Conservation (phyloP, 1,139 yeast species). For the Pichia inconspicua region DNA sequence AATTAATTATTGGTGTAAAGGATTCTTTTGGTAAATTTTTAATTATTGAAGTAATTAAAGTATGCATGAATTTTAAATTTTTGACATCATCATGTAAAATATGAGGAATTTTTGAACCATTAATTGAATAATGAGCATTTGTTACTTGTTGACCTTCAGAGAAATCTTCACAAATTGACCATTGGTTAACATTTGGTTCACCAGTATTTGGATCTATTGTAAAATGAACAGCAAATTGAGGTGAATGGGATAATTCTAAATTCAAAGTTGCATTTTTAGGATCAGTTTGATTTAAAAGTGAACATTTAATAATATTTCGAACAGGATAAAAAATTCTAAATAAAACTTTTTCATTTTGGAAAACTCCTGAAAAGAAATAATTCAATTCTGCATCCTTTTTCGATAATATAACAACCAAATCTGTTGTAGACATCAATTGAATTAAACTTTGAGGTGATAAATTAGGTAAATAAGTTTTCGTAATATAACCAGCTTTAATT, state of each 20-base stretch:
- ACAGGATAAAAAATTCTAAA: slow-evolving; percentile 66
- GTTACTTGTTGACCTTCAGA: slow-evolving; percentile 76
- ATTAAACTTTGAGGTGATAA: slow-evolving; percentile 60
- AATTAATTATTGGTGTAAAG: background rate
- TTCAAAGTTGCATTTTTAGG: slow-evolving; percentile 4
- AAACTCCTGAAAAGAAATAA: slow-evolving; percentile 64
- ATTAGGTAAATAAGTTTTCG: slow-evolving; percentile 42
- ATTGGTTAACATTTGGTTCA: slow-evolving; percentile 48
- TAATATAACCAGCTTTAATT: slow-evolving; percentile 52
- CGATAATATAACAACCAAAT: slow-evolving; percentile 57
- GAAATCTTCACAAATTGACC: slow-evolving; percentile 80
- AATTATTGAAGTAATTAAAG: slow-evolving; percentile 23
- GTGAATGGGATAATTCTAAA: slow-evolving; percentile 32
- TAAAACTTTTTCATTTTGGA: slow-evolving; percentile 56
- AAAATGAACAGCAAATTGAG: slow-evolving; percentile 71
- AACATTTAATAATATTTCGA: slow-evolving; percentile 38
- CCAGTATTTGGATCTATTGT: slow-evolving; percentile 36
- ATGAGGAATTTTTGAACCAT: slow-evolving; percentile 45
- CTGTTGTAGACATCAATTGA: slow-evolving; percentile 57
- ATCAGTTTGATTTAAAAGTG: slow-evolving; percentile 36
- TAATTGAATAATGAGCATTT: slow-evolving; percentile 52
- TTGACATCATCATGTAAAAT: slow-evolving; percentile 28
- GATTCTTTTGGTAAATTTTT: slow-evolving; percentile 9
- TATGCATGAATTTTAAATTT: slow-evolving; percentile 26
- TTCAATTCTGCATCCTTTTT: slow-evolving; percentile 64